A percentile compares a stretch with the other conserved stretches of the same genome.
phyloP scores from a whole-genome alignment of 257 asterid genomes.

The Striga asiatica region DNA sequence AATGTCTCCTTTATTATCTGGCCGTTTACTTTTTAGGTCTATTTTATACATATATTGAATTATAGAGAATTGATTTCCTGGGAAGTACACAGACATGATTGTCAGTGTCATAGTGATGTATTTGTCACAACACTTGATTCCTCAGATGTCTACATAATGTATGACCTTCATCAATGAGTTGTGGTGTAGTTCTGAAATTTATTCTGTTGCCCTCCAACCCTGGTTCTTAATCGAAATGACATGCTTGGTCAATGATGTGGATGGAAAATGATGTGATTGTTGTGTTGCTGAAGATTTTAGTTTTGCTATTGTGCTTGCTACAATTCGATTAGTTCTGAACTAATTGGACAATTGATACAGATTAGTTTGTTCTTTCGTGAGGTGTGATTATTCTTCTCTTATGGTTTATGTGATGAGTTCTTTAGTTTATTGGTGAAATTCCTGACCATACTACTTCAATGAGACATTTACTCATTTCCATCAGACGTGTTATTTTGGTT shows the following conservation, averaged over 20 bases:
- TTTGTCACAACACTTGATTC: too few species aligned
- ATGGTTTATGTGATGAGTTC: slow-evolving; percentile 6
- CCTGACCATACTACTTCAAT: neutral
- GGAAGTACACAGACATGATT: too few species aligned
- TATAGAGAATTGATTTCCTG: too few species aligned
- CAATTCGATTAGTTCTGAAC: neutral
- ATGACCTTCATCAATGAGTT: neutral
- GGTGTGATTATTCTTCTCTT: neutral
- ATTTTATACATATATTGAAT: too few species aligned
- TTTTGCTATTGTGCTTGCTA: neutral
- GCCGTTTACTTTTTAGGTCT: neutral
- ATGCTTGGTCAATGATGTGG: too few species aligned
- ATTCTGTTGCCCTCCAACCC: neutral
- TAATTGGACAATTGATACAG: neutral
- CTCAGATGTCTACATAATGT: too few species aligned
- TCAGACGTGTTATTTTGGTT: neutral
- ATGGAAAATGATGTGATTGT: slow-evolving; percentile 6
- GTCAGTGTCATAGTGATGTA: too few species aligned
- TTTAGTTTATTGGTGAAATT: neutral
- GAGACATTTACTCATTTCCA: too few species aligned
- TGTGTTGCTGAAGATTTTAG: slow-evolving; percentile 3
- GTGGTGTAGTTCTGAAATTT: slow-evolving; percentile 8
- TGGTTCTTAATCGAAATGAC: neutral
- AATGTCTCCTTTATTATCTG: neutral
- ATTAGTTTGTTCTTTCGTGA: slow-evolving; percentile 1